A percentile compares a stretch with the other conserved stretches of the same genome.
phyloP scores from a whole-genome alignment of 352 stramenopile genomes.

The Phytophthora pini region DNA sequence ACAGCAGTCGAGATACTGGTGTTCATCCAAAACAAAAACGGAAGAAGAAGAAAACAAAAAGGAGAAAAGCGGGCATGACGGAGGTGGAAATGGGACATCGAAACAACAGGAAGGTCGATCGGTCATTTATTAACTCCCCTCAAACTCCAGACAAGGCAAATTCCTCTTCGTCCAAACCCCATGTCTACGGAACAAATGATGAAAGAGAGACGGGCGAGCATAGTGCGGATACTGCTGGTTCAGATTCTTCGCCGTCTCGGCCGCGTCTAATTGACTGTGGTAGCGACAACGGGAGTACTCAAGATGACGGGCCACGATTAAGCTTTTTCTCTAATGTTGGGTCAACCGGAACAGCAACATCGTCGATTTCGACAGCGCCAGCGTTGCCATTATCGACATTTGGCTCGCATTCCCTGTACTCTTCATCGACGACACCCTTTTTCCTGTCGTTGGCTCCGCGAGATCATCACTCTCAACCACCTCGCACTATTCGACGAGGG shows the following conservation, averaged over 20 bases:
- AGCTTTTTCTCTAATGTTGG: constrained; percentile 51
- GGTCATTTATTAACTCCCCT: background rate
- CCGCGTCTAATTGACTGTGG: constrained; percentile 27
- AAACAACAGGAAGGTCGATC: constrained; percentile 3
- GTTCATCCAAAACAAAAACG: constrained; percentile 30
- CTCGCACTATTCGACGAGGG: constrained; percentile 16
- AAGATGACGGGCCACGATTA: constrained; percentile 35
- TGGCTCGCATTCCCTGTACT: constrained; percentile 56
- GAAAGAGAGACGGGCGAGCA: constrained; percentile 29
- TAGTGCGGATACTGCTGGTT: constrained; percentile 35
- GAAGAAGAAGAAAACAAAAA: constrained; percentile 40
- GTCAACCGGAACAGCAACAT: constrained; percentile 24
- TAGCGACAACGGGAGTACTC: constrained; percentile 23
- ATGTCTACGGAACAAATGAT: background rate
- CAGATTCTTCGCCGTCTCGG: constrained; percentile 30
- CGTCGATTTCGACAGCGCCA: constrained; percentile 34
- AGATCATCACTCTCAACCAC: constrained; percentile 23
- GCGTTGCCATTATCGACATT: constrained; percentile 46
- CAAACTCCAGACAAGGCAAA: constrained; percentile 13
- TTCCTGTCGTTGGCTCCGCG: constrained; percentile 60
- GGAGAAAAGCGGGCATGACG: constrained; percentile 19
- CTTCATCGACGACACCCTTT: constrained; percentile 45
- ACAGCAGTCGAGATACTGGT: background rate
- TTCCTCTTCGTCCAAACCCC: constrained; percentile 5
- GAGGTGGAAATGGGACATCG: background rate